Evolutionary conservation across 495 filamentous ascomycete genomes (phyloP).

Genomic region (Aspergillus homomorphus): DNA sequence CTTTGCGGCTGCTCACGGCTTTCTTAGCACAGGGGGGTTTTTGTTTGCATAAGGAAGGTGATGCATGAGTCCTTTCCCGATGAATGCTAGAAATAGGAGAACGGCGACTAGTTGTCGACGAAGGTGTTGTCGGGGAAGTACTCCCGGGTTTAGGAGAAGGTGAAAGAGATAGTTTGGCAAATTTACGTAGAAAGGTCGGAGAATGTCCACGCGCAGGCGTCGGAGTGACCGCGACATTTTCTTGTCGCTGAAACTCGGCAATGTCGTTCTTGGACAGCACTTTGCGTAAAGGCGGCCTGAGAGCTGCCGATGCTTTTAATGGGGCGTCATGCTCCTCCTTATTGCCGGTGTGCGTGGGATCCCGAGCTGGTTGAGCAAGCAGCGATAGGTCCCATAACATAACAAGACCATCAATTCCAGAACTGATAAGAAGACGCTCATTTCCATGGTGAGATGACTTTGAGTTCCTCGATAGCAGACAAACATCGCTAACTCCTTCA

Average conservation of each 20-base stretch:
- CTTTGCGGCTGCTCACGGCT: conserved; percentile 18
- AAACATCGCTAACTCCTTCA: conserved; percentile 80
- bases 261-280: conserved; percentile 75
- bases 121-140: conserved; percentile 27
- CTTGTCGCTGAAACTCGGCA: conserved; percentile 66
- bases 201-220: conserved; percentile 56
- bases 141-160: conserved; percentile 31
- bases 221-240: conserved; percentile 46
- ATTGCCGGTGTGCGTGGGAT: conserved; percentile 19
- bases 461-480: conserved; percentile 56
- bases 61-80: conserved; percentile 32
- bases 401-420: conserved; percentile 78
- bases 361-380: conserved; percentile 36
- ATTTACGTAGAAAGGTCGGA: conserved; percentile 61
- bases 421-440: conserved; percentile 61
- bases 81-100: conserved; percentile 32
- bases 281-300: conserved; percentile 64
- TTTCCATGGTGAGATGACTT: conserved; percentile 39
- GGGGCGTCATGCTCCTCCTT: conserved; percentile 34
- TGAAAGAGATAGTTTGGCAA: conserved; percentile 44
- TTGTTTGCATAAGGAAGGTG: conserved; percentile 47
- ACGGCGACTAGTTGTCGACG: conserved; percentile 36
- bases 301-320: conserved; percentile 52
- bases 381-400: conserved; percentile 75
- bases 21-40: conserved; percentile 26